Base-by-base conservation (phyloP, 1,139 yeast genomes). In the Geotrichum histeridarum region DNA sequence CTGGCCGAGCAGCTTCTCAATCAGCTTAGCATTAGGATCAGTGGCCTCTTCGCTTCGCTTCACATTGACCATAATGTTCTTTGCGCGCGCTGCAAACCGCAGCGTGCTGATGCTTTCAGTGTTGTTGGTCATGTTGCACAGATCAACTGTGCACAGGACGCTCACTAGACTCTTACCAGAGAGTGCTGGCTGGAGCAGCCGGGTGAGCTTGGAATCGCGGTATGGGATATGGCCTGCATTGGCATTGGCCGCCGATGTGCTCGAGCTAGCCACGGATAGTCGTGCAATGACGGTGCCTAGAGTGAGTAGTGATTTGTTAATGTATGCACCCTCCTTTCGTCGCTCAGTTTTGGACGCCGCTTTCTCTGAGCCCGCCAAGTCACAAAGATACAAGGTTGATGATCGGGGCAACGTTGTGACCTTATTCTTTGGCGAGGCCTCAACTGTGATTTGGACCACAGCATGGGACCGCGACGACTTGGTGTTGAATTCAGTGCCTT, bases 391-490 rank as follows among this genome's bases (percentile, higher is more conserved):
- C 39, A 91, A 78, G 0, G 91, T 83, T 37, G 93, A 79, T 76
- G 1, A 74, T 68, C 0, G 54, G 50, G 37, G 59, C 57, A 77
- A 83, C 0, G 85, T 78, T 55, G 84, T 73, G 53, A 80, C 77
- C 63, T 84, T 90, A 11, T 27, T 15, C 15, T 43, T 43, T 32
- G 59, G 57, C 1, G 54, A 48, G 15, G 63, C 57, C 9, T 75
- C 76, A 31, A 91, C 69, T 56, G 80, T 76, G 27, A 90, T 77
- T 65, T 88, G 84, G 14, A 90, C 80, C 37, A 90, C 86, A 0
- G 96, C 95, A 69, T 91, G 99, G 1, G 96, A 88, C 60, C 99
- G 78, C 1, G 96, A 89, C 12, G 95, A 86, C 57, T 94, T 77
- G 5, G 76, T 67, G 67, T 91, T 91, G 70, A 80, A 90, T 68